Conservation (phyloP, 768 basidiomycete species). For the Pisolithus sp. region DNA sequence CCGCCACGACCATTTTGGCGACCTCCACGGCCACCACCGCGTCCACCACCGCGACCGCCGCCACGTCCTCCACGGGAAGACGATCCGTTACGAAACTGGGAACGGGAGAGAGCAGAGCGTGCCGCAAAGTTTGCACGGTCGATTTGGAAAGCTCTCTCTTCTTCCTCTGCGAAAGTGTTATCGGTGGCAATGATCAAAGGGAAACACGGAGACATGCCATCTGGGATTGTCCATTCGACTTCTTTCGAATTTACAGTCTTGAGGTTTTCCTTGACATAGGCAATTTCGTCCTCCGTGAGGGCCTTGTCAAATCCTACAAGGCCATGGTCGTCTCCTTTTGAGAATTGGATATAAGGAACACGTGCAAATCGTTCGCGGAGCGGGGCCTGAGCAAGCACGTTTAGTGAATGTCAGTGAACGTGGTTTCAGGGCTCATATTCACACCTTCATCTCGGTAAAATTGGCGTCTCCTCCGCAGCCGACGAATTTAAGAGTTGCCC, state of each 20-base stretch:
- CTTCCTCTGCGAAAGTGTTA: constrained; percentile 44
- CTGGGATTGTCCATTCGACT: constrained; percentile 58
- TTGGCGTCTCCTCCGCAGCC: constrained; percentile 52
- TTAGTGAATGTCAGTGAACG: neutral
- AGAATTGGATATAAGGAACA: constrained; percentile 43
- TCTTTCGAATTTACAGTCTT: constrained; percentile 59
- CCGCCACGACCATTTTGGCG: constrained; percentile 19
- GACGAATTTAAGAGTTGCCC: constrained; percentile 42
- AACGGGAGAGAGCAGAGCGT: constrained; percentile 36
- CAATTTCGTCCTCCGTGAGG: constrained; percentile 66
- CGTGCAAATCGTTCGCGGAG: constrained; percentile 43
- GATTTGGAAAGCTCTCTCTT: constrained; percentile 66
- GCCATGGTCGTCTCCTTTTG: constrained; percentile 39
- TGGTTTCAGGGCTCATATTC: neutral
- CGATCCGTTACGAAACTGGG: constrained; percentile 33
- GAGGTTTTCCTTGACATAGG: constrained; percentile 59
- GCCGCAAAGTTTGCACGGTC: constrained; percentile 70
- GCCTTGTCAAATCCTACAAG: constrained; percentile 55
- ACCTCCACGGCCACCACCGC: constrained; percentile 30
- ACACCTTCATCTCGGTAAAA: constrained; percentile 56
- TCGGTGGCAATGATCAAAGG: neutral
- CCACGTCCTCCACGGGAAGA: constrained; percentile 41
- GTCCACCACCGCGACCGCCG: constrained; percentile 33
- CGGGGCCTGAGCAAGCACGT: constrained; percentile 28
- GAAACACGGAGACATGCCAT: constrained; percentile 38